Conservation (phyloP, 2,329 filamentous ascomycete species). For the Penicillium sp. region DNA sequence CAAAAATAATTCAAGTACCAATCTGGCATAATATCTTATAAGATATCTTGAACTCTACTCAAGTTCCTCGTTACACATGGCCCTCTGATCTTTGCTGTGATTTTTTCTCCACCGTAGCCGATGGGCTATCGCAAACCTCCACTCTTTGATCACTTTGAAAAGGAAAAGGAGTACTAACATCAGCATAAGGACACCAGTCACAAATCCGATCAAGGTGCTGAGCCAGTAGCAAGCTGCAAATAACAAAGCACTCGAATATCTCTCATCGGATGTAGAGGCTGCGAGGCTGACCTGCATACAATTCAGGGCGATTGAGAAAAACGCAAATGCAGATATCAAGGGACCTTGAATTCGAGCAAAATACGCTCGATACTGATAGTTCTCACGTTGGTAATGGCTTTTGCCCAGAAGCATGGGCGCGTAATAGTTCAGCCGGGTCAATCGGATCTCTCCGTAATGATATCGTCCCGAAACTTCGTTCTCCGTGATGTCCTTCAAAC, state of each 20-base stretch:
- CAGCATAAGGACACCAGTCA: conserved; percentile 5
- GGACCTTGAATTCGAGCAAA: conserved; percentile 14
- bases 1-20: too few species aligned
- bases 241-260: conserved; percentile 11
- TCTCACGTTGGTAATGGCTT: conserved; percentile 7
- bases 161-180: conserved; percentile 5
- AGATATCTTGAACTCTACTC: background rate
- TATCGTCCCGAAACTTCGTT: conserved; percentile 31
- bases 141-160: conserved; percentile 12
- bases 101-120: conserved; percentile 3
- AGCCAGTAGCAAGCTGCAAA: conserved; percentile 12
- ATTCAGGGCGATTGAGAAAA: conserved; percentile 10
- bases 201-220: conserved; percentile 8
- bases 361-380: conserved; percentile 11
- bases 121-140: conserved; percentile 12
- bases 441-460: conserved; percentile 32
- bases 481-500: conserved; percentile 22
- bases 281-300: conserved; percentile 13
- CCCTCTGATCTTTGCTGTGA: conserved; percentile 2
- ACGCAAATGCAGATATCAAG: conserved; percentile 9
- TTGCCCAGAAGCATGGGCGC: conserved; percentile 12
- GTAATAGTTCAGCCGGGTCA: conserved; percentile 35
- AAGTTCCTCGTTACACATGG: conserved; percentile 3
- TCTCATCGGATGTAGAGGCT: conserved; percentile 3
- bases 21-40: too few species aligned